These are phyloP conservation scores for Viola pubescens DNA, from an alignment of 441 rosid species.

Conservation along the genomic window DNA sequence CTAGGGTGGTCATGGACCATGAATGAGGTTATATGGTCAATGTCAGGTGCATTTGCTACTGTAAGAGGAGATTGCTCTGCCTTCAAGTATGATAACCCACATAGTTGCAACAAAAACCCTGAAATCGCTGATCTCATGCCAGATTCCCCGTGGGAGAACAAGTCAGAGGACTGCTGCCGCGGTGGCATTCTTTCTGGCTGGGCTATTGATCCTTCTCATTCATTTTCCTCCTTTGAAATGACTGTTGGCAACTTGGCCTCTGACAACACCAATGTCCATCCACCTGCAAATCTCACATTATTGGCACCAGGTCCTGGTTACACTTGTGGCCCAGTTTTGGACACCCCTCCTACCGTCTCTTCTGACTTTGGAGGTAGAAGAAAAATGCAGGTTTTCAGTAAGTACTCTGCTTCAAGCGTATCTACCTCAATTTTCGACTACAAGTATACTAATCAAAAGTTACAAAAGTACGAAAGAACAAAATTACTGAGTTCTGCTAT, in stretches of 20 bases:
- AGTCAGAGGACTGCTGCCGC: constrained; percentile 36
- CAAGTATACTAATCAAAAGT: too few species aligned
- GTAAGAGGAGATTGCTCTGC: constrained; percentile 39
- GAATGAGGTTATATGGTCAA: constrained; percentile 38
- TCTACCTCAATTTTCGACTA: too few species aligned
- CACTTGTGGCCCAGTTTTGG: constrained; percentile 38
- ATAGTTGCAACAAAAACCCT: constrained; percentile 41
- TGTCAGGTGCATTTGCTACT: constrained; percentile 48
- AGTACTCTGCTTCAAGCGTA: constrained; percentile 12
- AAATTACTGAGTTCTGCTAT: too few species aligned
- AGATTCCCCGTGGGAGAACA: constrained; percentile 23
- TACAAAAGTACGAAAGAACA: too few species aligned
- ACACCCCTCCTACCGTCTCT: constrained; percentile 32
- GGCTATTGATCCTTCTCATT: constrained; percentile 39
- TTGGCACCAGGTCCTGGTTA: constrained; percentile 51
- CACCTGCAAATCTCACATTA: constrained; percentile 41
- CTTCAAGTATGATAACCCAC: constrained; percentile 28
- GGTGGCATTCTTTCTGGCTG: constrained; percentile 43
- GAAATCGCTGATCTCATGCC: constrained; percentile 33
- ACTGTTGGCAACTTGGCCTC: constrained; percentile 32
- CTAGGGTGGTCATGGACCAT: constrained; percentile 51
- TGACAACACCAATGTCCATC: constrained; percentile 13
- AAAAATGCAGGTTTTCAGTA: constrained; percentile 45
- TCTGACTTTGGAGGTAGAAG: constrained; percentile 42
- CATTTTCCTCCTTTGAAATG: constrained; percentile 45